Base-by-base conservation (phyloP, 2,329 filamentous ascomycete species). In the Paecilomyces fulvus region DNA sequence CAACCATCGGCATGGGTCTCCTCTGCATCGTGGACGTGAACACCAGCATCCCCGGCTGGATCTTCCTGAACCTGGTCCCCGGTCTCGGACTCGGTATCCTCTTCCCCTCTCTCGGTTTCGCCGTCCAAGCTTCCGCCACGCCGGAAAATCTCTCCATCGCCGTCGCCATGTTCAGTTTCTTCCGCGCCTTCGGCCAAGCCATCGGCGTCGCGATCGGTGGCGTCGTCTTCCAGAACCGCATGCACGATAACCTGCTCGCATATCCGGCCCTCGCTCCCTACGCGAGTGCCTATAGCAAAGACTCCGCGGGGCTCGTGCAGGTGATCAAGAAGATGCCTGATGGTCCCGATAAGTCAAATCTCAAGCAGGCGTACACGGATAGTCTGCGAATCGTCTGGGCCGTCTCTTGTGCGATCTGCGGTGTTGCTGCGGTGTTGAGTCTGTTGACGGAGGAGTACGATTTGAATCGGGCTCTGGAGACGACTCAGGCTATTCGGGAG, bases 191-290 rank as follows among this genome's bases (percentile, higher is more conserved):
- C 23, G 86, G 86, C 0, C 84, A 88, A 65, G 77, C 81, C 0
- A 70, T 88, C 9, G 86, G 86, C 23, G 82, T 89, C 2, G 84
- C 86, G 1, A 76, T 88, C 53, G 83, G 83, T 1, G 85, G 86
- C 3, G 83, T 86, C 30, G 79, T 87, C 54, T 89, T 89, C 72
- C 85, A 89, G 69, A 89, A 88, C 61, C 77, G 78, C 56, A 81
- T 86, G 71, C 74, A 73, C 55, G 70, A 70, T 49, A 79, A 81
- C 58, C 68, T 87, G 49, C 61, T 74, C 25, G 21, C 9, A 25
- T 78, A 78, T 50, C 73, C 80, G 0, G 68, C 72, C 21, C 76
- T 84, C 53, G 79, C 78, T 0, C 68, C 70, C 6, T 68, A 75
- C 56, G 80, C 81, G 0, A 66, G 60, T 2, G 73, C 75, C 51